Percentiles rank a stretch among this genome's conserved stretches.
phyloP scores from a whole-genome alignment of 2,329 filamentous ascomycete genomes.

The Aspergillus vadensis region DNA sequence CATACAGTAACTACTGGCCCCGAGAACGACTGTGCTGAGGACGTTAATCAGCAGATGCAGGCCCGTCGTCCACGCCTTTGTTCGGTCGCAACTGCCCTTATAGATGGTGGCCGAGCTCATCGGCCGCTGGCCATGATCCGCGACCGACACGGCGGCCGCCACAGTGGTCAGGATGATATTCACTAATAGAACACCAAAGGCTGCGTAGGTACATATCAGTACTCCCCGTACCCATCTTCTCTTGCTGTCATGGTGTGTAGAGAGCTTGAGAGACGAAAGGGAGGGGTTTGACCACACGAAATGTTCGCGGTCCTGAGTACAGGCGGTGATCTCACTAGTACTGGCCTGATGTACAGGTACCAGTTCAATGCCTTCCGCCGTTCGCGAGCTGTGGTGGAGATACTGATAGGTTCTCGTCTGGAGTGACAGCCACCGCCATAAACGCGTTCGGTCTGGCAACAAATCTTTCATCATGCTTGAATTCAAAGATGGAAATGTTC shows the following conservation, averaged over 20 bases:
- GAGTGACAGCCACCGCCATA: background rate
- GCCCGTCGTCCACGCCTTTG: constrained; percentile 12
- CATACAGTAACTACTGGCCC: constrained; percentile 56
- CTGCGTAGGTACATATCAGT: background rate
- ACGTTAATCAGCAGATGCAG: constrained; percentile 54
- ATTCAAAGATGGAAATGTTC: too few species aligned
- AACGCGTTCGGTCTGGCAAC: background rate
- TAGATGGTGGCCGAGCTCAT: background rate
- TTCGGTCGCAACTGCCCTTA: background rate
- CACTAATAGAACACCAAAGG: background rate
- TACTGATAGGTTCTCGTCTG: background rate
- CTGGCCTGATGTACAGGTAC: background rate
- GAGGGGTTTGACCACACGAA: background rate
- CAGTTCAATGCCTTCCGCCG: background rate
- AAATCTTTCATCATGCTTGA: background rate
- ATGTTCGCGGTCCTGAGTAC: background rate
- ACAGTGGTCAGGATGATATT: background rate
- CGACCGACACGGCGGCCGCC: background rate
- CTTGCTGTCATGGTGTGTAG: background rate
- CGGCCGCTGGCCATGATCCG: background rate
- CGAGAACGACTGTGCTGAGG: constrained; percentile 49
- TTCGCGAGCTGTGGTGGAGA: background rate
- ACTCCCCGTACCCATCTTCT: constrained; percentile 5
- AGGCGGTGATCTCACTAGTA: background rate
- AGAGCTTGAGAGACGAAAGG: background rate